phyloP scores from a whole-genome alignment of 1,139 yeast genomes.

The Blastobotrys persicus region DNA sequence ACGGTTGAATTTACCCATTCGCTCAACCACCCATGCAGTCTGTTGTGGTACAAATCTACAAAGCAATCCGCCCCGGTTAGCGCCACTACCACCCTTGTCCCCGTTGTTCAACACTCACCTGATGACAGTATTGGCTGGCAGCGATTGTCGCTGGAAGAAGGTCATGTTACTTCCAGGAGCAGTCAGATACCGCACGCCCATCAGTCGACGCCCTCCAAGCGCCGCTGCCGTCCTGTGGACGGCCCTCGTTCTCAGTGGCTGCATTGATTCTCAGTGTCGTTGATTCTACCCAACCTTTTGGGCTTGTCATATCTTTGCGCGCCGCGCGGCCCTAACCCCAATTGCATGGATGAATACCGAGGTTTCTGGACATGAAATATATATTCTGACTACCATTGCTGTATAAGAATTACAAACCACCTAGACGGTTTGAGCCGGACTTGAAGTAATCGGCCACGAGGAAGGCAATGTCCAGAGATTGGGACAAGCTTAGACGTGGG shows the following conservation, averaged over 20 bases:
- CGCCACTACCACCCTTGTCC: background rate
- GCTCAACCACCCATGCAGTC: slow-evolving; percentile 86
- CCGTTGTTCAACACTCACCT: slow-evolving; percentile 31
- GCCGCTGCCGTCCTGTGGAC: background rate
- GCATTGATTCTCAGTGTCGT: background rate
- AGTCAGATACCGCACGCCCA: background rate
- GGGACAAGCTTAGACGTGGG: slow-evolving; percentile 42
- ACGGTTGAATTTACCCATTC: slow-evolving; percentile 83
- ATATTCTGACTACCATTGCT: background rate
- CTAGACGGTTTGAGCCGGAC: slow-evolving; percentile 17
- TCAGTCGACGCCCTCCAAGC: background rate
- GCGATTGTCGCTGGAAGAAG: slow-evolving; percentile 63
- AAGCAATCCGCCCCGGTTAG: background rate
- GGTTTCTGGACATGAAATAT: too few relatives aligned
- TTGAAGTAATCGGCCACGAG: slow-evolving; percentile 40
- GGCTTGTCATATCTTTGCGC: background rate
- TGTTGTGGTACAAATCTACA: slow-evolving; percentile 76
- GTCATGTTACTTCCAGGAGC: slow-evolving; percentile 37
- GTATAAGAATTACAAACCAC: slow-evolving; percentile 12
- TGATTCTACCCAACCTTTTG: background rate
- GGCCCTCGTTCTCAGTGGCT: background rate
- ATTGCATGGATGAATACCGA: too few relatives aligned
- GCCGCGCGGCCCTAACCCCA: background rate
- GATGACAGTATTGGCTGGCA: slow-evolving; percentile 72
- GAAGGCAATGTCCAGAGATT: slow-evolving; percentile 45